Evolutionary conservation across 2,329 filamentous ascomycete genomes (phyloP).

Genomic region (Cladorrhinum sp.): DNA sequence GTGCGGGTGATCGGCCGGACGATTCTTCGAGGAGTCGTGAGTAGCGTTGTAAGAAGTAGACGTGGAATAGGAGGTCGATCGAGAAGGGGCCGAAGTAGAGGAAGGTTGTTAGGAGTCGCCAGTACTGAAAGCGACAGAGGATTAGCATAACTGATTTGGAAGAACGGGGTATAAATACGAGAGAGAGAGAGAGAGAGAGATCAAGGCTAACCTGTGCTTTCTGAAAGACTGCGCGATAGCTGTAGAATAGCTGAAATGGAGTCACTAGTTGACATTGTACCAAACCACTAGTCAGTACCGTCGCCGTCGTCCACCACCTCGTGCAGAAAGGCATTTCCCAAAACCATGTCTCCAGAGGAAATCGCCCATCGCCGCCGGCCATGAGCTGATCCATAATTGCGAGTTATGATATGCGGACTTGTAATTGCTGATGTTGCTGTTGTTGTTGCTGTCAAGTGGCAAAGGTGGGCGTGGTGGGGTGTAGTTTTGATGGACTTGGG

Average conservation of each 20-base stretch:
- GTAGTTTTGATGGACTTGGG: not conserved
- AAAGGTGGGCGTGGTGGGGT: not conserved
- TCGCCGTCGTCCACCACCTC: constrained; percentile 93
- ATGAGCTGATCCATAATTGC: constrained; percentile 55
- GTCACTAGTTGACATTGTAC: constrained; percentile 92
- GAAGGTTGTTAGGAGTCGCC: constrained; percentile 94
- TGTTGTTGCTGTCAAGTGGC: not conserved
- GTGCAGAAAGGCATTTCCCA: constrained; percentile 98
- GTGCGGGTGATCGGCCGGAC: constrained; percentile 83
- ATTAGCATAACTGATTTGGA: constrained; percentile 13
- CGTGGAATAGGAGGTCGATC: constrained; percentile 91
- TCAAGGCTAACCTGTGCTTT: constrained; percentile 74
- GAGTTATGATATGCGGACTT: not conserved
- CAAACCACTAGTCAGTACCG: constrained; percentile 79
- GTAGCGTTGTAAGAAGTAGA: constrained; percentile 97
- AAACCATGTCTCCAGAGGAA: constrained; percentile 96
- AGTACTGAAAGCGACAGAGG: constrained; percentile 61
- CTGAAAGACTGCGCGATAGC: constrained; percentile 83
- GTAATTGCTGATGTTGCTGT: too few relatives aligned
- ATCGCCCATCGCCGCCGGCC: constrained; percentile 51
- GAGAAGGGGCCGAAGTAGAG: constrained; percentile 95
- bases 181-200: not conserved
- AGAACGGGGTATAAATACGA: too few relatives aligned
- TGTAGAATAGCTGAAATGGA: constrained; percentile 96
- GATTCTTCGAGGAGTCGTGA: constrained; percentile 92